Base-by-base conservation (phyloP, 257 asterid species). In the Petrea volubilis region DNA sequence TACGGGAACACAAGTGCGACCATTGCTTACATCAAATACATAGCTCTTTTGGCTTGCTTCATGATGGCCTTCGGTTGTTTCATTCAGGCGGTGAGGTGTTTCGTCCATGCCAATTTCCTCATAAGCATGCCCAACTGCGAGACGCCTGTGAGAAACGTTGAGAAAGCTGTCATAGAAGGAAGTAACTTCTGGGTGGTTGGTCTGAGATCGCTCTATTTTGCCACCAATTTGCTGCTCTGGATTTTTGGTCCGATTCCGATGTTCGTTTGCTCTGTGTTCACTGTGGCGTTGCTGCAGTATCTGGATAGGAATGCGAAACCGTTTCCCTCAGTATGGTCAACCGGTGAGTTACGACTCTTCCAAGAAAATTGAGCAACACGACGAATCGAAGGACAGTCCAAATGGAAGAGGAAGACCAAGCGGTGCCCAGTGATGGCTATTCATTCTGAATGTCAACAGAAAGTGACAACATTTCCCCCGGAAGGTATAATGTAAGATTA, bases 231-330 rank as follows among this genome's bases (percentile, higher is more conserved):
- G 72, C 29, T 86, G 72, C 75, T 86, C 2, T 86, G 91, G 87
- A 83, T 83, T 21, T 83, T 83, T 38, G 91, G 91, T 0, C 89
- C 91, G 0, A 81, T 86, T 8, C 87, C 87, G 0, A 78, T 80
- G 84, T 84, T 81, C 64, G 75, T 66, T 11, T 73, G 81, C 60
- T 72, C 84, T 0, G 77, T 84, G 6, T 31, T 80, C 15, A 78
- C 77, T 6, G 86, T 78, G 23, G 64, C 20, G 70, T 41, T 80
- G 55, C 56, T 83, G 71, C 76, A 51, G 8, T 80, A 60, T 63
- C 25, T 81, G 3, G 86, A 83, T 36, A 66, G 29, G 64, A 84
- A 84, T 51, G 31, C 84, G 12, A 21, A 40, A 18, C 80, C 86
- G 3, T 59, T 77, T 56, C 82, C n/a, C 82, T 20, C 55, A 53